Evolutionary conservation across 345 rosid species (phyloP).

Genomic region (Draba incana): DNA sequence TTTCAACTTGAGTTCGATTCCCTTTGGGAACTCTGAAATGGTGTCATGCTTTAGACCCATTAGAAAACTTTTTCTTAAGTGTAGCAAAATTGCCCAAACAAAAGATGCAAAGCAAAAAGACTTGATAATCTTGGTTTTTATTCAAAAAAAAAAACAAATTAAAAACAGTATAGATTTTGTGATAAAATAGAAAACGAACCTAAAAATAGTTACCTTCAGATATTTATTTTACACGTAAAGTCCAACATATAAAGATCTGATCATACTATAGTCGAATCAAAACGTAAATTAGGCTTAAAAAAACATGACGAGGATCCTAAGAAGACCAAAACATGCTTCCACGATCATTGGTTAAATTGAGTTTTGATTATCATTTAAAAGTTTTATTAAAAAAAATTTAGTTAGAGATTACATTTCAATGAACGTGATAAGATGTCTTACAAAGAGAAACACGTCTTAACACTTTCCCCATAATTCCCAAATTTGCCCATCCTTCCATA

Average conservation of each 20-base stretch:
- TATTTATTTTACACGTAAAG: slow-evolving; percentile 10
- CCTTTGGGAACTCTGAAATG: too few species aligned
- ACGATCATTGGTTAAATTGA: slow-evolving; percentile 28
- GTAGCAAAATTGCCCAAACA: neutral
- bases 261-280: slow-evolving; percentile 2
- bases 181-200: neutral
- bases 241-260: neutral
- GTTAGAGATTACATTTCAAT: neutral
- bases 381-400: too few species aligned
- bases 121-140: neutral
- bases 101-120: slow-evolving; percentile 1
- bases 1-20: too few species aligned
- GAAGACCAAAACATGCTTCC: slow-evolving; percentile 40
- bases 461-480: slow-evolving; percentile 46
- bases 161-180: neutral
- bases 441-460: slow-evolving; percentile 38
- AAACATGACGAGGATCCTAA: too few species aligned
- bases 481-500: slow-evolving; percentile 42
- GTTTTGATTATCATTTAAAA: neutral
- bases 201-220: neutral
- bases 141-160: neutral
- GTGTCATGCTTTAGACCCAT: too few species aligned
- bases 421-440: slow-evolving; percentile 44
- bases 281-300: slow-evolving; percentile 23
- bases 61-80: too few species aligned